A percentile compares a stretch with the other conserved stretches of the same genome.
Conservation (phyloP, 2,329 filamentous ascomycete species). For the Ceratocystis alfenasii region DNA sequence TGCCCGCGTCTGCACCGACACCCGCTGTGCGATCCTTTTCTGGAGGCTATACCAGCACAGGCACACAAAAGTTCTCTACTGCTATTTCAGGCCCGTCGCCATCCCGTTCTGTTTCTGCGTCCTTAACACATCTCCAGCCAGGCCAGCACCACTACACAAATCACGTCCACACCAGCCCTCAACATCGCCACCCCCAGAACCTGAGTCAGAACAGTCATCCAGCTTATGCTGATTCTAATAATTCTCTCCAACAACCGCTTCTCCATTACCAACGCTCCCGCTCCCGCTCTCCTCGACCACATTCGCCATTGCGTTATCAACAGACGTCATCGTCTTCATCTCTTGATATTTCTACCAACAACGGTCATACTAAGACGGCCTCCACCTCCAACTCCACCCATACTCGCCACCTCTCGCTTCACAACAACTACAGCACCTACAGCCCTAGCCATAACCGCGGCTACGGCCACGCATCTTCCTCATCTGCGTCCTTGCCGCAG, state of each 20-base stretch:
- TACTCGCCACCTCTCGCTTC: slow-evolving; percentile 13
- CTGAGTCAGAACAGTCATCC: not conserved
- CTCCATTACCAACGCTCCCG: slow-evolving; percentile 32
- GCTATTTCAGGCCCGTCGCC: slow-evolving; percentile 8
- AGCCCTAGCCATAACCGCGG: not conserved
- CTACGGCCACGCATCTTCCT: not conserved
- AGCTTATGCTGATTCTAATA: slow-evolving; percentile 27
- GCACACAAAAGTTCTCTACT: slow-evolving; percentile 1
- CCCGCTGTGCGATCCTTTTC: slow-evolving; percentile 5
- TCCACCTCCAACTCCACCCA: not conserved
- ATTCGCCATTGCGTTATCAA: slow-evolving; percentile 7
- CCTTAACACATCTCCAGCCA: not conserved
- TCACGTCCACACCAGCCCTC: slow-evolving; percentile 2
- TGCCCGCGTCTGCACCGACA: not conserved
- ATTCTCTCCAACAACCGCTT: slow-evolving; percentile 25
- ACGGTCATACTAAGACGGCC: not conserved
- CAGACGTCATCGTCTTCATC: not conserved
- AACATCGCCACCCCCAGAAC: slow-evolving; percentile 9
- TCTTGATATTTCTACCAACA: not conserved
- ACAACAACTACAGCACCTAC: not conserved
- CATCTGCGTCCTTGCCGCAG: not conserved
- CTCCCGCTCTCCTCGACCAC: slow-evolving; percentile 26
- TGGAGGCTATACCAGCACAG: slow-evolving; percentile 5
- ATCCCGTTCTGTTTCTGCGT: slow-evolving; percentile 12
- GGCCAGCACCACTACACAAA: not conserved